Evolutionary conservation across 805 yeast species (phyloP).

Genomic region (Schizosaccharomyces octosporus): DNA sequence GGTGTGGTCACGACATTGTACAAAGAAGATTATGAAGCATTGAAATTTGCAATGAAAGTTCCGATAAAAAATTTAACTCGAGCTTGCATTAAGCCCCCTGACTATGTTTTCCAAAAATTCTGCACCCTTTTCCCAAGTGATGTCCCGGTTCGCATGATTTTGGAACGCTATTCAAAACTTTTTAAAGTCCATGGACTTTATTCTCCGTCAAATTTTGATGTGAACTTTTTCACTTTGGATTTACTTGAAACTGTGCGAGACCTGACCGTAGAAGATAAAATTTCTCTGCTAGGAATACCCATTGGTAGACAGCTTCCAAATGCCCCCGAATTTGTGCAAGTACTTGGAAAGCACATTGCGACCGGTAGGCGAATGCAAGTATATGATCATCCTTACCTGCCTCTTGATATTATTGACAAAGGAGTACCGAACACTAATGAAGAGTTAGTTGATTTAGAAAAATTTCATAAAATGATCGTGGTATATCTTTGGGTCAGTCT

Average conservation of each 20-base stretch:
- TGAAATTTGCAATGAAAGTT: constrained; percentile 24
- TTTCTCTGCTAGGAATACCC: constrained; percentile 39
- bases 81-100: constrained; percentile 67
- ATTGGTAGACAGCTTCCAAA: constrained; percentile 14
- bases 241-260: constrained; percentile 21
- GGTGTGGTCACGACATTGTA: constrained; percentile 12
- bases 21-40: constrained; percentile 10
- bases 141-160: constrained; percentile 22
- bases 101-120: constrained; percentile 38
- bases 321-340: background rate
- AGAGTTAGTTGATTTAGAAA: background rate
- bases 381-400: background rate
- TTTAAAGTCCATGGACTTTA: constrained; percentile 14
- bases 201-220: constrained; percentile 17
- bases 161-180: constrained; percentile 24
- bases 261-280: constrained; percentile 30
- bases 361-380: background rate
- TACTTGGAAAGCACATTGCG: background rate
- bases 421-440: background rate
- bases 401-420: background rate
- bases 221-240: constrained; percentile 19
- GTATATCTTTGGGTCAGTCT: background rate
- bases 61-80: constrained; percentile 27
- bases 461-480: background rate
- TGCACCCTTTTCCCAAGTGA: constrained; percentile 34